Evolutionary conservation across 148 eudicot species (phyloP).

Genomic region (Amaranthus palmeri): DNA sequence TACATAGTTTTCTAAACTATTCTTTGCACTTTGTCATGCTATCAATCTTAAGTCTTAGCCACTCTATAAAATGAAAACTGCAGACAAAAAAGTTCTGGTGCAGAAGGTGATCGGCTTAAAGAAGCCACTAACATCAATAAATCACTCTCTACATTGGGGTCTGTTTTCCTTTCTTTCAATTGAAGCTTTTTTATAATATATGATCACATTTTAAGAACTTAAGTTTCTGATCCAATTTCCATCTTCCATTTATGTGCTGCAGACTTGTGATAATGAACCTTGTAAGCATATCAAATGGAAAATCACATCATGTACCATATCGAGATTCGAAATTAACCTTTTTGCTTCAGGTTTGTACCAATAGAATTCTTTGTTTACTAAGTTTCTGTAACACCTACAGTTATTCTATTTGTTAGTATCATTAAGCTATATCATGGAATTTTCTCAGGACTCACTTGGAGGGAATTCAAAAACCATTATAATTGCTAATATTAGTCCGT

Average conservation of each 20-base stretch:
- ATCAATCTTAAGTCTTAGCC: not conserved
- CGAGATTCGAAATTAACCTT: constrained; percentile 98
- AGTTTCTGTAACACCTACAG: no score
- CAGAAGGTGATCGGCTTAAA: constrained; percentile 97
- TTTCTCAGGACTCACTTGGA: constrained; percentile 86
- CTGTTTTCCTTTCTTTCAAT: constrained; percentile 17
- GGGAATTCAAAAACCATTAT: constrained; percentile 94
- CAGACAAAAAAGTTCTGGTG: constrained; percentile 99
- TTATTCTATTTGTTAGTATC: not conserved
- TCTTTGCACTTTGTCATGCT: not conserved
- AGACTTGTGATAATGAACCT: constrained; percentile 98
- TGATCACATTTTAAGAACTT: not conserved
- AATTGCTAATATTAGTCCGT: constrained; percentile 93
- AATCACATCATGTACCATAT: constrained; percentile 90
- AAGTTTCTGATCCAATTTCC: not conserved
- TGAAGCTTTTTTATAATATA: not conserved
- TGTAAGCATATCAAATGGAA: constrained; percentile 82
- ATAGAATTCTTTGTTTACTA: not conserved
- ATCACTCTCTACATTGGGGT: constrained; percentile 98
- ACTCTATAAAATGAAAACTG: constrained; percentile 2
- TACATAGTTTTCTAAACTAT: not conserved
- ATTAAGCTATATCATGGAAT: not conserved
- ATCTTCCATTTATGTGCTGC: constrained; percentile 29
- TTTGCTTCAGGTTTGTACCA: constrained; percentile 75
- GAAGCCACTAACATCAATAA: constrained; percentile 98